phyloP scores from a whole-genome alignment of 805 yeast genomes.

The Torulaspora gathmanii region DNA sequence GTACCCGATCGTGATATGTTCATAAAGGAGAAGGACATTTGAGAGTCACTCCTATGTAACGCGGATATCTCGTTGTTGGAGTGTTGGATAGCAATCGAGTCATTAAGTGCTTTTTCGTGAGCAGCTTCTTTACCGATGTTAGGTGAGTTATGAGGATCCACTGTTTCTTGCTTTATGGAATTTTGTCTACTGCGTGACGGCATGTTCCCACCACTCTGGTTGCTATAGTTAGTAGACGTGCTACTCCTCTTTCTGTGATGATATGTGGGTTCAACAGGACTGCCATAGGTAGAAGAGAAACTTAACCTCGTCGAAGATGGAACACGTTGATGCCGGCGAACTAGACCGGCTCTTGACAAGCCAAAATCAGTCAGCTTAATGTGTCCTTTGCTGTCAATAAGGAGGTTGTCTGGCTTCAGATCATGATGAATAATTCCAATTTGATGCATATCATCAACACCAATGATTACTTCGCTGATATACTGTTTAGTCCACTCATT shows the following conservation, averaged over 20 bases:
- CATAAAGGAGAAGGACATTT: conserved; percentile 27
- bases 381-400: conserved; percentile 85
- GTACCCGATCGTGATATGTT: conserved; percentile 31
- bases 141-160: conserved; percentile 4
- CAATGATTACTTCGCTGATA: conserved; percentile 84
- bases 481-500: conserved; percentile 83
- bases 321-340: conserved; percentile 61
- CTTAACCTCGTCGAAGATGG: conserved; percentile 11
- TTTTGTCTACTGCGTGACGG: conserved; percentile 9
- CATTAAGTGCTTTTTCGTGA: conserved; percentile 15
- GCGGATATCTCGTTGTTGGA: conserved; percentile 23
- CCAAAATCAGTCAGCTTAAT: conserved; percentile 94
- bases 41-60: conserved; percentile 31
- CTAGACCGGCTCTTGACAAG: conserved; percentile 79
- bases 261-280: conserved; percentile 4
- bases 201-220: conserved; percentile 2
- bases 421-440: conserved; percentile 93
- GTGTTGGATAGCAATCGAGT: conserved; percentile 20
- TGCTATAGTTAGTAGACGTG: conserved; percentile 2
- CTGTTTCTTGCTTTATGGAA: conserved; percentile 7
- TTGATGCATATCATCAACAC: conserved; percentile 82
- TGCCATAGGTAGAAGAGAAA: conserved; percentile 9
- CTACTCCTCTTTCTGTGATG: conserved; percentile 3
- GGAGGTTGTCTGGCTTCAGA: conserved; percentile 86
- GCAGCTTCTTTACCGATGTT: conserved; percentile 5